A percentile compares a stretch with the other conserved stretches of the same genome.
Conservation (phyloP, 495 filamentous ascomycete species). For the Podospora pseudocomata region DNA sequence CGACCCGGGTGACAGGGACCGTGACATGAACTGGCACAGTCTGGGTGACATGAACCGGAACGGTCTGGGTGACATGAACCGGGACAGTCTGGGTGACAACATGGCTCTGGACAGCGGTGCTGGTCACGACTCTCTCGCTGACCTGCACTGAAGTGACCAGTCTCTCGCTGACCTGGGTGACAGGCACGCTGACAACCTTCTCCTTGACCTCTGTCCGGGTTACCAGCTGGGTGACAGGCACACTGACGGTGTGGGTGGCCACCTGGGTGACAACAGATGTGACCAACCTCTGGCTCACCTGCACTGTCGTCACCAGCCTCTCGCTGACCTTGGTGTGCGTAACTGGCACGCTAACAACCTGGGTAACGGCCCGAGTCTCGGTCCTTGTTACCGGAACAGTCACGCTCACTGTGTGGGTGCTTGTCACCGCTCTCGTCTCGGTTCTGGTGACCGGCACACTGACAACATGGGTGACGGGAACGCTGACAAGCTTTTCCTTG, state of each 20-base stretch:
- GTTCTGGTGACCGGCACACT: constrained; percentile 5
- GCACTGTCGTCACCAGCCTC: background rate
- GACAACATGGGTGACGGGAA: constrained; percentile 1
- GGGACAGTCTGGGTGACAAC: constrained; percentile 6
- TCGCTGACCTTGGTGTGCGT: constrained; percentile 1
- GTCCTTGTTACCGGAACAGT: constrained; percentile 1
- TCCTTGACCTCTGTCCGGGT: constrained; percentile 6
- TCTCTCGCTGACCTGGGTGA: constrained; percentile 12
- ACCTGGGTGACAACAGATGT: background rate
- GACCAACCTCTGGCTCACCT: background rate
- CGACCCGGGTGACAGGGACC: constrained; percentile 5
- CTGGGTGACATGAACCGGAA: constrained; percentile 7
- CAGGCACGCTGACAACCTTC: background rate
- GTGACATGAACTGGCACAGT: constrained; percentile 7
- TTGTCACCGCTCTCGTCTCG: constrained; percentile 2
- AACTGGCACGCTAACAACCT: constrained; percentile 1
- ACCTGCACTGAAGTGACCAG: constrained; percentile 1
- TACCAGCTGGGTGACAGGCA: background rate
- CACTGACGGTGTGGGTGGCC: constrained; percentile 3
- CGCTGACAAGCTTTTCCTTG: background rate
- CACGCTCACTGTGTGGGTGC: background rate
- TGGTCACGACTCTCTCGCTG: constrained; percentile 8
- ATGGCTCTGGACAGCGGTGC: background rate
- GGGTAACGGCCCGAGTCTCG: background rate
- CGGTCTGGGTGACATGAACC: constrained; percentile 8